Base-by-base conservation (phyloP, 352 stramenopile genomes). In the Plasmopara viticola region DNA sequence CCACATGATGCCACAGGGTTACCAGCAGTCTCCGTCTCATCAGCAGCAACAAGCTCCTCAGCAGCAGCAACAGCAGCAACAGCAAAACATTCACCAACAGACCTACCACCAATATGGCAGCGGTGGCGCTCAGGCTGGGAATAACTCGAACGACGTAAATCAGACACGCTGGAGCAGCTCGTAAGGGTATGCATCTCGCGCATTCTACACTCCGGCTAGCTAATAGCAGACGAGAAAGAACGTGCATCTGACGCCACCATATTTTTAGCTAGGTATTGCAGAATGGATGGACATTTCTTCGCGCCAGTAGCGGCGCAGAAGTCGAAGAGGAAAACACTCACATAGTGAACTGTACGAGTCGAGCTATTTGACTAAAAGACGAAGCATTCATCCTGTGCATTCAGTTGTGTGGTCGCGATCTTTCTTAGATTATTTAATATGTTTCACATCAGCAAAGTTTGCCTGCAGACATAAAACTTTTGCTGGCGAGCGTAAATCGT, bases 1-100 rank as follows among this genome's bases (percentile, higher is more conserved):
- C 18, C 80, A 94, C 68, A 90, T 90, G 76, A 80, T 90, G 72
- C 83, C 77, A 0, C 81, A 91, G 52, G 78, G 72, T n/a, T 89
- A 89, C 60, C 82, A 90, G 67, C 76, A 87, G 61, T 78, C 68
- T 31, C 71, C 74, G 18, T 78, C 71, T 33, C 33, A 38, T 38
- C 56, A 54, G 28, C 58, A 60, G 37, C 72, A 80, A 55, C 20
- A 25, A 25, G 20, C 57, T 47, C 53, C 35, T 60, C 67, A 15
- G 20, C 80, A 84, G 46, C 78, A 75, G 9, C 72, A 86, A 58
- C 80, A 87, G 37, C 68, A 85, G 62, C 77, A 85, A 52, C 74
- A 86, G 51, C 66, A 60, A 15, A 74, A 71, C 40, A 69, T 68
- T 39, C 79, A 90, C 48, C 79, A 87, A 53, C 79, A 90, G 67